Base-by-base conservation (phyloP, 768 basidiomycete species). In the Serendipita sp. region DNA sequence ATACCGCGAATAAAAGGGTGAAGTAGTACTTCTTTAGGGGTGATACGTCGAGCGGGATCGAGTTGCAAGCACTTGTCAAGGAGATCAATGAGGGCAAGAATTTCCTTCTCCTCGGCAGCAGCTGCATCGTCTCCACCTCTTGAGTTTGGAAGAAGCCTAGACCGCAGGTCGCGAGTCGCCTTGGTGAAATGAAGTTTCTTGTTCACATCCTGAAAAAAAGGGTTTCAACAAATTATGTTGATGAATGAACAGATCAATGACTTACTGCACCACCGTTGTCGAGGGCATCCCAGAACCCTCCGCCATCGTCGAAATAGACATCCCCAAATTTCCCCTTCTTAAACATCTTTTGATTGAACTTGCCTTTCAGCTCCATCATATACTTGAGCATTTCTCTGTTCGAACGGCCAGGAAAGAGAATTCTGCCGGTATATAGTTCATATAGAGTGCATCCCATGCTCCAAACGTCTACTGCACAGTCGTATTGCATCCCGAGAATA, bases 351-450 rank as follows among this genome's bases (percentile, higher is more conserved):
- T 83, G 80, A 71, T 92, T 94, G 76, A 98, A 89, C 58, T 92
- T 81, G 41, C 96, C 94, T 74, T 91, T 94, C 65, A 96, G 79
- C 73, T 98, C 95, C 93, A 97, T 97, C 89, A 97, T 96, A 65
- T 90, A 83, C 64, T 92, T 79, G 18, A 98, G 78, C 95, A 98
- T 98, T 71, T 98, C 94, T 71, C 96, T 96, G 75, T 99, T 98
- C 16, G 90, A 90, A 45, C 92, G 84, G 11, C 95, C 95, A 0
- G 96, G 96, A 74, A 98, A 92, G 45, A 99, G 83, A 65, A 98
- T 98, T 78, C 96, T 97, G 73, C 92, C 92, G 1, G 92, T 93
- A 76, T 92, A 95, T 15, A 94, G 77, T 71, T 94, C 92, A 71
- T 91, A 95, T n/a, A 99, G 78, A 4, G 96, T 98, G 75, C 95